Base-by-base conservation (phyloP, 2,329 filamentous ascomycete species). In the Aureobasidium sp. region DNA sequence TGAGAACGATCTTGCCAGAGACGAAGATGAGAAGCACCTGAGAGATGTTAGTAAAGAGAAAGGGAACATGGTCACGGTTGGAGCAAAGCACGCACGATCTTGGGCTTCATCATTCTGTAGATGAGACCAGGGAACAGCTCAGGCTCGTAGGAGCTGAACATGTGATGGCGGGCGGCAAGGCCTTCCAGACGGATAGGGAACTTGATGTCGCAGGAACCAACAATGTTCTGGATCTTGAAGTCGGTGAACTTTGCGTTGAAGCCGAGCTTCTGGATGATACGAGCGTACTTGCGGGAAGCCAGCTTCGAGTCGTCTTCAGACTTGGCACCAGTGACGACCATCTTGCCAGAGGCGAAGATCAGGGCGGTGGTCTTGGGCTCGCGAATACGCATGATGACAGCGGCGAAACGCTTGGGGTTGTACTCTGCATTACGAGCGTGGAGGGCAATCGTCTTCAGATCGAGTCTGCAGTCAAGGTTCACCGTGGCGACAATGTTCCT, bases 71-170 rank as follows among this genome's bases (percentile, higher is more conserved):
- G 15, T 41, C 36, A 55, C 36, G 12, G 3, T 29, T n/a, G 20
- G 9, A 34, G 36, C 14, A 37, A 20, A n/a, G n/a, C n/a, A 36
- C 64, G 31, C 20, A 66, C 64, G 69, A 97, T 96, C 86, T 97
- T 97, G 22, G 94, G 94, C 83, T 97, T 97, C 83, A 97, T 97
- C 94, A 99, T 99, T 76, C 94, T 91, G 80, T 99, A 99, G 79
- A 99, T 99, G 58, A 99, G 87, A 85, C 94, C 94, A 72, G 94
- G 94, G 84, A 97, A 99, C 75, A 99, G 78, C 75, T 99, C 94
- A 68, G 94, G 94, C 78, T 99, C 94, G 77, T 99, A 99, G 63
- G 92, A 97, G 78, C 90, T 95, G 86, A 97, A 99, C 80, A 96
- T 96, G 83, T 97, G 93, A 84, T 99, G 94, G 78, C 92, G 91